Conservation (phyloP, 371 early-diverging fungal genomes). For the Batrachochytrium dendrobatidis region DNA sequence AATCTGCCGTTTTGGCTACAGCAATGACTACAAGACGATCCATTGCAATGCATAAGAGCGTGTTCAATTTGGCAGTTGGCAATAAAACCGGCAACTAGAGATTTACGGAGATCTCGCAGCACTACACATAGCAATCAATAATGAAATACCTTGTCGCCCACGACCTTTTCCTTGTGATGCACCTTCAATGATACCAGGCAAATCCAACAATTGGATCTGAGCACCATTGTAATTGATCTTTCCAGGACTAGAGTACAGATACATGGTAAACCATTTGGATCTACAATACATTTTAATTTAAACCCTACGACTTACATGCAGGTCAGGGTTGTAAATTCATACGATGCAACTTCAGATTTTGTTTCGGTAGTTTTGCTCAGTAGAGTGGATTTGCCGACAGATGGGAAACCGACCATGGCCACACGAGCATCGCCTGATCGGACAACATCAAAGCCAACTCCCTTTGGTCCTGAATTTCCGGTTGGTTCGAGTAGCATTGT, state of each 20-base stretch:
- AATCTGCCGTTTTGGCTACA: conserved; percentile 95
- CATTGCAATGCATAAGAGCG: neutral
- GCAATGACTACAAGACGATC: conserved; percentile 45
- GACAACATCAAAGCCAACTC: conserved; percentile 96
- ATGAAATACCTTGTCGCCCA: conserved; percentile 89
- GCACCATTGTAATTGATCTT: conserved; percentile 98
- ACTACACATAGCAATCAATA: neutral
- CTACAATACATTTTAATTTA: neutral
- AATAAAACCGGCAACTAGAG: neutral
- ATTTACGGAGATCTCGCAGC: neutral
- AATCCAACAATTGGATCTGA: conserved; percentile 84
- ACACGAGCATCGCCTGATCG: conserved; percentile 98
- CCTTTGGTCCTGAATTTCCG: conserved; percentile 78
- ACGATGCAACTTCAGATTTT: conserved; percentile 81
- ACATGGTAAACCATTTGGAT: neutral
- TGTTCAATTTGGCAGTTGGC: neutral
- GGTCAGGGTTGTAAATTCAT: conserved; percentile 99
- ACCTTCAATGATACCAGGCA: conserved; percentile 99
- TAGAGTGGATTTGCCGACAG: conserved; percentile 98
- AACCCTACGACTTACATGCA: conserved; percentile 51
- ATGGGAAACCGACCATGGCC: conserved; percentile 98
- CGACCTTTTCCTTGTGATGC: conserved; percentile 99
- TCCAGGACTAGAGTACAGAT: conserved; percentile 61
- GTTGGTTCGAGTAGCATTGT: conserved; percentile 88
- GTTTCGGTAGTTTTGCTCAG: conserved; percentile 93